Base-by-base conservation (phyloP, 306 rosid genomes). In the Cicer arietinum region DNA sequence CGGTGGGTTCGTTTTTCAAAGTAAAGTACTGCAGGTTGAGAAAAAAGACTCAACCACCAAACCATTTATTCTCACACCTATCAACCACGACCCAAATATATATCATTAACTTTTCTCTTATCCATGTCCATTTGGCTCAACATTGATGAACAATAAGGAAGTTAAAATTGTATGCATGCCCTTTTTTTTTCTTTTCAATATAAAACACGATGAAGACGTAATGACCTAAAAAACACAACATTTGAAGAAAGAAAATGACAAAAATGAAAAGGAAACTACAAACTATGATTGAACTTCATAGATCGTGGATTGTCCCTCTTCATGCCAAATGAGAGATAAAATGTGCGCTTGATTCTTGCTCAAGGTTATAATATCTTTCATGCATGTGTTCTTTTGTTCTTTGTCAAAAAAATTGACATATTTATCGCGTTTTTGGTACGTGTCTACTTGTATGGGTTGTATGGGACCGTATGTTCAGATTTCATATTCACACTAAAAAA, bases 41-140 rank as follows among this genome's bases (percentile, higher is more conserved):
- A n/a, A 50, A 50, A 50, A n/a, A 13, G 20, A 8, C 4, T 50
- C 3, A 47, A 68, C n/a, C 58, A 68, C n/a, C 58, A 25, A 51
- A 78, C 45, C 50, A 79, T 79, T 71, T 43, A 62, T 63, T 71
- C 72, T 70, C 67, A 48, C 47, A 71, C 65, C 77, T 40, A 51
- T 62, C 57, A 68, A 11, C 65, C 25, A 37, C 11, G 25, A 75
- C 16, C 18, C 8, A 20, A 56, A 57, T 45, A 30, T 6, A 22
- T 22, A 2, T 18, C 66, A 71, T 61, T 70, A 78, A 78, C 25
- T 22, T 40, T 20, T 39, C 14, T 40, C 66, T 39, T 14, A 51
- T 51, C 20, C 22, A 51, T 51, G 20, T 51, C 25, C 57, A 51
- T 51, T 51, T 51, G 17, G 2, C 17, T 16, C 17, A 42, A 43